These are phyloP conservation scores for Dendrobium officinale DNA, from an alignment of 106 monocot genomes.

Conservation along the genomic window DNA sequence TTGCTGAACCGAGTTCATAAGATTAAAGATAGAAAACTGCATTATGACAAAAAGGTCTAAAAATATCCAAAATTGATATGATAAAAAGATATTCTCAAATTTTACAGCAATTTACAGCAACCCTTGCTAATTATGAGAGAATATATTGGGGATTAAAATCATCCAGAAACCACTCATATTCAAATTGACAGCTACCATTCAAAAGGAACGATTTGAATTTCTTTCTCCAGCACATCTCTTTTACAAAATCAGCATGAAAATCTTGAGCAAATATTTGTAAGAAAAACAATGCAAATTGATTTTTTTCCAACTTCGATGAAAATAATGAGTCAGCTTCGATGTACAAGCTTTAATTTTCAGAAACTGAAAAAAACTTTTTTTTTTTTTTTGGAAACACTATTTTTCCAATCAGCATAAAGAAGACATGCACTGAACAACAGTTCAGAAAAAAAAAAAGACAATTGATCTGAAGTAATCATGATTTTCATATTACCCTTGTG, in stretches of 20 bases:
- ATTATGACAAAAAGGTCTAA: too few relatives aligned
- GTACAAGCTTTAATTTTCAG: not conserved
- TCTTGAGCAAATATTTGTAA: not conserved
- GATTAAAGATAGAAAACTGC: too few relatives aligned
- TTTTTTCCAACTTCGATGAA: not conserved
- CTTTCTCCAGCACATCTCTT: too few relatives aligned
- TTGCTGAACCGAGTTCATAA: too few relatives aligned
- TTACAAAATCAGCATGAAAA: not conserved
- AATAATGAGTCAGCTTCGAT: not conserved
- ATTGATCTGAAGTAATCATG: not conserved
- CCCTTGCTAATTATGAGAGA: not conserved
- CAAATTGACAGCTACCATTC: not conserved
- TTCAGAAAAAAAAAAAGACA: not conserved
- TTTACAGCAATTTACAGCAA: too few relatives aligned
- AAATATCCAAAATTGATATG: too few relatives aligned
- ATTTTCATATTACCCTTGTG: conserved; percentile 60
- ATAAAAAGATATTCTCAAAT: too few relatives aligned
- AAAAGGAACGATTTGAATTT: not conserved
- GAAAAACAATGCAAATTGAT: not conserved
- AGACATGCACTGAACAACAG: not conserved
- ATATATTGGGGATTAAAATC: not conserved
- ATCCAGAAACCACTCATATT: not conserved
- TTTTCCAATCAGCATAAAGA: not conserved
- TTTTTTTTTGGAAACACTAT: not conserved
- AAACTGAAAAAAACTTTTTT: not conserved